These are phyloP conservation scores for Solanum virginianum DNA, from an alignment of 257 asterid genomes.

Conservation along the genomic window DNA sequence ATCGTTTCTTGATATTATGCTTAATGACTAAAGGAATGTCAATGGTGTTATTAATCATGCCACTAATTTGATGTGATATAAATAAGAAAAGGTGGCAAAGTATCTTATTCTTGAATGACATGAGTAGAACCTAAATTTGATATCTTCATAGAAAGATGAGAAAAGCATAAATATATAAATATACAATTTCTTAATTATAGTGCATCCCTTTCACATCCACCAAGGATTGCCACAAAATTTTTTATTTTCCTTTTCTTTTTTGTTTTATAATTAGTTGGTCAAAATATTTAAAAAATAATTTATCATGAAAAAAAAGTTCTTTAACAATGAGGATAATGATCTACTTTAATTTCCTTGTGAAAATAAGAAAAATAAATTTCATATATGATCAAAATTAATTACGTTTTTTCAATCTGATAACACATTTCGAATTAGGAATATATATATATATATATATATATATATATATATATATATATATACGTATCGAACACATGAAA, in stretches of 20 bases:
- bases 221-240: background rate
- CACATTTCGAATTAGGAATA: too few species aligned
- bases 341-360: background rate
- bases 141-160: background rate
- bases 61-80: background rate
- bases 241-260: background rate
- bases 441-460: too few species aligned
- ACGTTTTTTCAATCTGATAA: too few species aligned
- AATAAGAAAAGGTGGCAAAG: background rate
- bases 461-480: too few species aligned
- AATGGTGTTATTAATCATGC: background rate
- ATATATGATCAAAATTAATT: too few species aligned
- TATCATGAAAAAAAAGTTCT: fast-evolving
- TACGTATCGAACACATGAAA: background rate
- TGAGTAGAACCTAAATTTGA: background rate
- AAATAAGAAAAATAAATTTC: background rate
- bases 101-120: background rate
- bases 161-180: background rate
- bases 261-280: background rate
- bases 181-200: background rate
- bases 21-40: background rate
- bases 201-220: background rate
- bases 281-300: background rate
- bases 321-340: background rate
- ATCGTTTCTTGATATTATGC: background rate